phyloP scores from a whole-genome alignment of 345 rosid species.

The Kandelia obovata region DNA sequence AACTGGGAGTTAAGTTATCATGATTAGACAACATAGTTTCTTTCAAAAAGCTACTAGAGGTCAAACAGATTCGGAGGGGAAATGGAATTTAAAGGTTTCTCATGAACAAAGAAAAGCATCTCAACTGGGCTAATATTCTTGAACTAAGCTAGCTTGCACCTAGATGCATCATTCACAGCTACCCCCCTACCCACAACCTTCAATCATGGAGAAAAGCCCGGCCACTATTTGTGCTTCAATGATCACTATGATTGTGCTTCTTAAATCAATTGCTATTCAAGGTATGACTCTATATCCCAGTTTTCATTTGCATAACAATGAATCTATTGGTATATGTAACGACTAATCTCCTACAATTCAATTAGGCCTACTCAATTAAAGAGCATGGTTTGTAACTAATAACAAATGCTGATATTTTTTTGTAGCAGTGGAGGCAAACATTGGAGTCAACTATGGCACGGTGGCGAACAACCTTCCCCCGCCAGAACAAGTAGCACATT shows the following conservation, averaged over 20 bases:
- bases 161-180: constrained; percentile 2
- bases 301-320: background rate
- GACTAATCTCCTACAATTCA: no score
- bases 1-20: no score
- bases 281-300: constrained; percentile 19
- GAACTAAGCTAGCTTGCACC: constrained; percentile 7
- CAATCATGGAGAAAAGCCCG: constrained; percentile 6
- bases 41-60: no score
- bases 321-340: no score
- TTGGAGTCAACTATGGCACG: constrained; percentile 85
- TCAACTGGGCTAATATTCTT: constrained; percentile 17
- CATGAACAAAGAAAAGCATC: constrained; percentile 61
- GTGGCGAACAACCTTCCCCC: constrained; percentile 73
- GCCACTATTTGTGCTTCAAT: constrained; percentile 13
- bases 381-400: no score
- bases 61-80: background rate
- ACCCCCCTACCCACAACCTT: constrained; percentile 6
- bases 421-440: constrained; percentile 40
- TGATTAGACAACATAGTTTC: no score
- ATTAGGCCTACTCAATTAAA: no score
- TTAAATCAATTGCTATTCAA: constrained; percentile 12
- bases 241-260: constrained; percentile 3
- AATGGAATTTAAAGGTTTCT: constrained; percentile 5
- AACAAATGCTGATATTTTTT: background rate
- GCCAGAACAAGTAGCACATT: constrained; percentile 61